These are phyloP conservation scores for Prunella vulgaris DNA, from an alignment of 257 asterid species.

Conservation along the genomic window DNA sequence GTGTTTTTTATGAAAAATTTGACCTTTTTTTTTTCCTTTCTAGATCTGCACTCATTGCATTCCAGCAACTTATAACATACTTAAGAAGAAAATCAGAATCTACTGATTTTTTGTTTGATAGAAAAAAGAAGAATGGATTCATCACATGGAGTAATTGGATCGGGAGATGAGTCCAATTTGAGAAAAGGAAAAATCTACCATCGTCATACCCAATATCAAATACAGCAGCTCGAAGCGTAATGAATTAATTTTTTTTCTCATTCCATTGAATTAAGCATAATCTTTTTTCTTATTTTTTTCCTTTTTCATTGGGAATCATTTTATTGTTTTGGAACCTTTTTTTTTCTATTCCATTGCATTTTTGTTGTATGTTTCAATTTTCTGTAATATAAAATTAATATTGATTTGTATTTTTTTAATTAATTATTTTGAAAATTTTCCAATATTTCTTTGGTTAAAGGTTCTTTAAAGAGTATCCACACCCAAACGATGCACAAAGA, in stretches of 20 bases:
- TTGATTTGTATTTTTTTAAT: not conserved
- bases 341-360: too few relatives aligned
- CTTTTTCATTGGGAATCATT: too few relatives aligned
- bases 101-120: not conserved
- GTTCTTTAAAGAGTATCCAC: constrained; percentile 39
- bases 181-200: not conserved
- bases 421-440: not conserved
- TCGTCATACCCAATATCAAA: not conserved
- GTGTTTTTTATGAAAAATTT: not conserved
- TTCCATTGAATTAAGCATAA: not conserved
- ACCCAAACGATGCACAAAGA: constrained; percentile 47
- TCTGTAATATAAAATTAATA: too few relatives aligned
- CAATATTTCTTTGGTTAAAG: constrained; percentile 15
- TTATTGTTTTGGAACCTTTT: too few relatives aligned
- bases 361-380: too few relatives aligned
- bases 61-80: too few relatives aligned
- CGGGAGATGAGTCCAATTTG: not conserved
- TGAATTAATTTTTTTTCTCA: too few relatives aligned
- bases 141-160: not conserved
- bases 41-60: not conserved
- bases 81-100: not conserved
- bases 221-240: not conserved
- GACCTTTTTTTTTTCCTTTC: not conserved
- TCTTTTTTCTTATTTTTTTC: too few relatives aligned
- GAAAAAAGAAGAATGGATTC: not conserved